These are phyloP conservation scores for Wallacemonas sp. DNA, from an alignment of 208 protist species.

Conservation along the genomic window DNA sequence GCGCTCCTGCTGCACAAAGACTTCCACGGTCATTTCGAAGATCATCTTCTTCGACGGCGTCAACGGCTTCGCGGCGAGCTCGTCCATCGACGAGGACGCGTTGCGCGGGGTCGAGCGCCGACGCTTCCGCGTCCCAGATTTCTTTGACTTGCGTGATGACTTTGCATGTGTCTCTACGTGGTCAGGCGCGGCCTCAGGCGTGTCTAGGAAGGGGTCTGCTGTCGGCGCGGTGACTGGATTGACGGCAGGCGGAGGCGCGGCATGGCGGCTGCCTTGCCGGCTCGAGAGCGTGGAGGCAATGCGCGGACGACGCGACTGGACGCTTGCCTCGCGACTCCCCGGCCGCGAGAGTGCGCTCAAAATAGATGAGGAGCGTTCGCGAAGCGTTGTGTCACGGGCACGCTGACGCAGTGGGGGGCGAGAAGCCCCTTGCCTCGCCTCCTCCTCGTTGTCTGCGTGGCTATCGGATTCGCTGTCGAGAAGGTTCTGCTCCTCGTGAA, in stretches of 20 bases:
- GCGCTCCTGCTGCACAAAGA: slow-evolving; percentile 41
- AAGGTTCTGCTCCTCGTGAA: neutral
- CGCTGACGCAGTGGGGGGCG: neutral
- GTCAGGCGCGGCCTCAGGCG: no score
- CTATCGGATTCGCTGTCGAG: slow-evolving; percentile 11
- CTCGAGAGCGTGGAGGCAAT: neutral
- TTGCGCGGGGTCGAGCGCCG: neutral
- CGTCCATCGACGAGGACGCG: neutral
- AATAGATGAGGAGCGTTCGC: slow-evolving; percentile 25
- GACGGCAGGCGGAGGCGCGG: neutral
- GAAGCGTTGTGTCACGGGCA: slow-evolving; percentile 24
- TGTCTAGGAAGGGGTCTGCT: neutral
- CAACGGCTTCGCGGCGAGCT: neutral
- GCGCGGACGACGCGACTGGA: neutral
- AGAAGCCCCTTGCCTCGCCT: neutral
- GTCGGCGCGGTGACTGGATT: neutral
- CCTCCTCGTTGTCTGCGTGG: neutral
- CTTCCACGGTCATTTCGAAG: neutral
- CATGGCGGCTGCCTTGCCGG: slow-evolving; percentile 1
- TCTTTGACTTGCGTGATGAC: neutral
- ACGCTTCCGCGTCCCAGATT: neutral
- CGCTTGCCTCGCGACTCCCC: slow-evolving; percentile 4
- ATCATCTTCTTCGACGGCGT: slow-evolving; percentile 1
- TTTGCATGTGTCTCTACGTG: neutral
- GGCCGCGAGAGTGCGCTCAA: slow-evolving; percentile 11